These are phyloP conservation scores for Pseudogymnoascus sp. DNA, from an alignment of 2,329 filamentous ascomycete genomes.

Conservation along the genomic window DNA sequence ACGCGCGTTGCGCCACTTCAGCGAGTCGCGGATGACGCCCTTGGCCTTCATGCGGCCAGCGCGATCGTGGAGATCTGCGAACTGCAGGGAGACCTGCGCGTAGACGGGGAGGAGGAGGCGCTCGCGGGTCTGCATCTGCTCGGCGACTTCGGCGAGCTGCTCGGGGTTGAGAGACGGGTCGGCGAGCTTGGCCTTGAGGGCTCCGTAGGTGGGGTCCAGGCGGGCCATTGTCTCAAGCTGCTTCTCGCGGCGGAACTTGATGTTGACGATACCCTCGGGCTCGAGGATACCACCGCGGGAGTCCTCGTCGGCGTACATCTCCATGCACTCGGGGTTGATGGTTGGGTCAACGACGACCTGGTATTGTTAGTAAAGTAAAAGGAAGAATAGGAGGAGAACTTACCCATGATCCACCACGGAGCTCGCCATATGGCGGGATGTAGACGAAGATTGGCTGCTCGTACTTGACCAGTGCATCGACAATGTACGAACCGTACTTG, in stretches of 20 bases:
- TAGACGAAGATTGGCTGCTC: slow-evolving; percentile 99
- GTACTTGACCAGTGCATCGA: slow-evolving; percentile 95
- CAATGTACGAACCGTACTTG: slow-evolving; percentile 99
- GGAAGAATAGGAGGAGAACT: slow-evolving; percentile 26
- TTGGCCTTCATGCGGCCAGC: slow-evolving; percentile 98
- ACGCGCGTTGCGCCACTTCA: slow-evolving; percentile 82
- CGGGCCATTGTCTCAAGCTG: slow-evolving; percentile 97
- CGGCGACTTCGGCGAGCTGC: slow-evolving; percentile 70
- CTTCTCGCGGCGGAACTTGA: slow-evolving; percentile 97
- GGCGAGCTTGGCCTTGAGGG: slow-evolving; percentile 71
- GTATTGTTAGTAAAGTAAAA: slow-evolving; percentile 28
- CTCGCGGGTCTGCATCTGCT: slow-evolving; percentile 77
- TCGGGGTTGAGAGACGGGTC: slow-evolving; percentile 61
- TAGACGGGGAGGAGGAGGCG: slow-evolving; percentile 88
- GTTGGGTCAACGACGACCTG: slow-evolving; percentile 93
- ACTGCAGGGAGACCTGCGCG: slow-evolving; percentile 90
- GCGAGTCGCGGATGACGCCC: slow-evolving; percentile 75
- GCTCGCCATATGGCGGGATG: slow-evolving; percentile 92
- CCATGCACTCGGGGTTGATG: slow-evolving; percentile 94
- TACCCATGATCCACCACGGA: slow-evolving; percentile 95
- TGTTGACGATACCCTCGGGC: slow-evolving; percentile 95
- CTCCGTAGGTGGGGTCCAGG: slow-evolving; percentile 74
- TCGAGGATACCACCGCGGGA: slow-evolving; percentile 94
- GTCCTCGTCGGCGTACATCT: slow-evolving; percentile 98
- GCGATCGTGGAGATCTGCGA: slow-evolving; percentile 94